A percentile compares a stretch with the other conserved stretches of the same genome.
These are phyloP conservation scores for Coemansia asiatica DNA, from an alignment of 192 early-diverging fungal species.

Conservation along the genomic window DNA sequence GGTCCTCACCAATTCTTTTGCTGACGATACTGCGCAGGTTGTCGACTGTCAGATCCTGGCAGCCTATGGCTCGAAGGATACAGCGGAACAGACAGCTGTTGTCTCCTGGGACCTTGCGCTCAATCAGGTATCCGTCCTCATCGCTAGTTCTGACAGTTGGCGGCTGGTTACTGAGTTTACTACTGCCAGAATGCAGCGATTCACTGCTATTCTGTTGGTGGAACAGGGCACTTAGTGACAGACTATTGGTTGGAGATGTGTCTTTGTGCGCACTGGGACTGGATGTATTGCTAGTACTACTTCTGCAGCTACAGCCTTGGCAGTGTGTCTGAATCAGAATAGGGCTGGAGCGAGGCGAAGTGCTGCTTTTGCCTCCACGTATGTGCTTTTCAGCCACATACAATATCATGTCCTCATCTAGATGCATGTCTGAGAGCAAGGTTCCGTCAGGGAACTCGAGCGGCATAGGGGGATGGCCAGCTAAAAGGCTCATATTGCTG, in stretches of 20 bases:
- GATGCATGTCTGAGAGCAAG: slow-evolving; percentile 18
- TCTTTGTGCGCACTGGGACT: background rate
- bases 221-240: background rate
- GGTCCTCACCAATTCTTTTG: slow-evolving; percentile 46
- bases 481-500: background rate
- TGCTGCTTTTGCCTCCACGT: background rate
- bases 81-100: slow-evolving; percentile 65
- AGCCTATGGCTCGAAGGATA: slow-evolving; percentile 35
- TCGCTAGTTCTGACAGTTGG: background rate
- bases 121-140: slow-evolving; percentile 30
- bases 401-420: slow-evolving; percentile 9
- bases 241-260: background rate
- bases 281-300: background rate
- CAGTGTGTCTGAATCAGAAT: background rate
- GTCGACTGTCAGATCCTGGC: slow-evolving; percentile 9
- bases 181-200: background rate
- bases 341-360: background rate
- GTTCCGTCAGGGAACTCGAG: slow-evolving; percentile 25
- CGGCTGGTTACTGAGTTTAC: background rate
- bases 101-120: slow-evolving; percentile 53
- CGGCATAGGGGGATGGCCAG: slow-evolving; percentile 23
- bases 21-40: slow-evolving; percentile 41
- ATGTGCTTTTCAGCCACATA: slow-evolving; percentile 5
- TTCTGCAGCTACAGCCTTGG: background rate
- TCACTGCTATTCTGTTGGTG: background rate